Percentiles rank a stretch among this genome's conserved stretches.
These are phyloP conservation scores for Trypanosoma cruzi DNA, from an alignment of 208 protist species.

Conservation along the genomic window DNA sequence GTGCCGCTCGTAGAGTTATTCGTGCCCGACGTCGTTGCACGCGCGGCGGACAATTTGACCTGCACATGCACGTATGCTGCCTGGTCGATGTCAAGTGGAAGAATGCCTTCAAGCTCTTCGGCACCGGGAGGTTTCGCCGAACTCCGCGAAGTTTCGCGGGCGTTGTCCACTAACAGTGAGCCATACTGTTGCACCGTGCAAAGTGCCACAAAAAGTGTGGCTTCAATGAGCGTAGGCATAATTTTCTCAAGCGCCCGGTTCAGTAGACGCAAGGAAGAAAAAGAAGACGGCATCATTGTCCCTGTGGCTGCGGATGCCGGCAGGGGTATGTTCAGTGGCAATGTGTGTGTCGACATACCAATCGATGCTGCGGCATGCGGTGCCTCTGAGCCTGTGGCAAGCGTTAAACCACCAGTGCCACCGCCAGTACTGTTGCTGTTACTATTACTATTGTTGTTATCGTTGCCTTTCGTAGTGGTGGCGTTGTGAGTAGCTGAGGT, in stretches of 20 bases:
- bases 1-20: not conserved
- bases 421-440: not conserved
- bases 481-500: too few species aligned
- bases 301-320: too few species aligned
- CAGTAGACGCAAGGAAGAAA: slow-evolving; percentile 15
- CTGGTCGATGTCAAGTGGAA: slow-evolving; percentile 30
- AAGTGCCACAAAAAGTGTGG: slow-evolving; percentile 26
- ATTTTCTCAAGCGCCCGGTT: slow-evolving; percentile 40
- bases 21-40: not conserved
- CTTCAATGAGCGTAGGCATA: slow-evolving; percentile 40
- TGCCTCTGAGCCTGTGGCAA: not conserved
- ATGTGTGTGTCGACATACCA: not conserved
- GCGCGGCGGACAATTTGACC: slow-evolving; percentile 8
- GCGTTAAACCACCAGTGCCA: not conserved
- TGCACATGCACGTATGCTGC: slow-evolving; percentile 27
- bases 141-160: slow-evolving; percentile 7
- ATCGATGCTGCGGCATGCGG: not conserved
- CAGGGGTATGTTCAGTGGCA: too few species aligned
- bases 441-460: slow-evolving; percentile 3
- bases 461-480: not conserved
- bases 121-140: slow-evolving; percentile 23
- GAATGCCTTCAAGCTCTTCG: slow-evolving; percentile 29
- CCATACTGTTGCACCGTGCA: slow-evolving; percentile 29
- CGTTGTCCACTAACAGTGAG: slow-evolving; percentile 23
- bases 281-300: too few species aligned